Base-by-base conservation (phyloP, 2,329 filamentous ascomycete species). In the Capronia coronata region DNA sequence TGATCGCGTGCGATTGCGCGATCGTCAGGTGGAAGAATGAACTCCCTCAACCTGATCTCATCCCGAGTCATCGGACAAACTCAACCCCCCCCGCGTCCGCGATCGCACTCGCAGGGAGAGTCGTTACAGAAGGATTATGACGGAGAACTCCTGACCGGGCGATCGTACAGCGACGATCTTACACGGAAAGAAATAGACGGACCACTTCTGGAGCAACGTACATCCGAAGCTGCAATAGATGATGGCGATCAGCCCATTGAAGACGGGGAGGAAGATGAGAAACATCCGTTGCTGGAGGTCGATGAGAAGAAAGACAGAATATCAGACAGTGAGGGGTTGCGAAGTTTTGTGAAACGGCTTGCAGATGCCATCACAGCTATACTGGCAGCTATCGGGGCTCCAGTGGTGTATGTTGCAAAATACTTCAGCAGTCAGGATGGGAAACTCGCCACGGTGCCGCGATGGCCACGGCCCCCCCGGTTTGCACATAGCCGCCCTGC, bases 21-120 rank as follows among this genome's bases (percentile, higher is more conserved):
- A 44, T 38, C 35, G 25, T 46, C 44, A 42, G 39, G 25, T 41
- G 16, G 48, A 43, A 56, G 40, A 37, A 96, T 96, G 91, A 96
- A 96, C 82, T 94, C 90, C 64, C 77, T 95, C 75, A 94, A 93
- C 74, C 87, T 95, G 68, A 81, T 96, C 68, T 93, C 88, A 64
- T 82, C 87, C 67, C 84, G 86, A 72, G 86, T 90, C 67, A 79
- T 82, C 65, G 78, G 79, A 64, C 75, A 74, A 65, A 75, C 77
- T 57, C 70, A 70, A 52, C 66, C 75, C 46, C 68, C 67, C 47
- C 71, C 72, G 16, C 75, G 76, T 57, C 75, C 75, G 54, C 75
- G 77, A 60, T 75, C 76, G 55, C 70, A 69, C 55, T 79, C 76
- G 32, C 71, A 77, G 60, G 71, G 71, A 59, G 73, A 75, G 54